Percentiles rank a stretch among this genome's conserved stretches.
Conservation (phyloP, 768 basidiomycete genomes). For the Podaxis sp. region DNA sequence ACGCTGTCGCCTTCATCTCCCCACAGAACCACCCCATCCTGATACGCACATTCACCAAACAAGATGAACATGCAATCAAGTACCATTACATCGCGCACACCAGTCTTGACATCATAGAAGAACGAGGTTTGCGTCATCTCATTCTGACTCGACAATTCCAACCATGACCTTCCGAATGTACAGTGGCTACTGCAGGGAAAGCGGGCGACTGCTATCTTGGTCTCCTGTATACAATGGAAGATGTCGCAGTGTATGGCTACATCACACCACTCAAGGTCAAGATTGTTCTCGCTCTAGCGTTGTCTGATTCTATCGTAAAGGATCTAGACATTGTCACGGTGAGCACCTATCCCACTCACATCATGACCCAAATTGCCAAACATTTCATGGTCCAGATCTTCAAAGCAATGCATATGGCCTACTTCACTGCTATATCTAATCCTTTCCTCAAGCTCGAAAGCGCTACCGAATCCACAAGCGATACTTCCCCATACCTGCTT, state of each 20-base stretch:
- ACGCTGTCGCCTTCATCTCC: constrained; percentile 85
- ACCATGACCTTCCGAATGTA: constrained; percentile 5
- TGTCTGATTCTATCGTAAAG: constrained; percentile 79
- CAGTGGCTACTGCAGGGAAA: constrained; percentile 55
- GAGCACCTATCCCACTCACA: constrained; percentile 23
- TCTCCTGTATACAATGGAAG: constrained; percentile 87
- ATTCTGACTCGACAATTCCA: background rate
- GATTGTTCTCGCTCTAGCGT: constrained; percentile 77
- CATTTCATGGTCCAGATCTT: constrained; percentile 57
- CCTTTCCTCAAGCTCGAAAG: constrained; percentile 77
- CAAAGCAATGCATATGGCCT: constrained; percentile 87
- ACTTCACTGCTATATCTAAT: constrained; percentile 80
- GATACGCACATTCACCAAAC: constrained; percentile 67
- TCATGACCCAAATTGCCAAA: background rate
- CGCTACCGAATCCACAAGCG: constrained; percentile 44
- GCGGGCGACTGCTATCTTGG: constrained; percentile 80
- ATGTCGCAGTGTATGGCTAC: constrained; percentile 91
- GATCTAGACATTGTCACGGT: constrained; percentile 81
- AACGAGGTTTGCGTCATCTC: constrained; percentile 63
- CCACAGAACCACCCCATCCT: constrained; percentile 81
- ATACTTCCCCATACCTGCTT: constrained; percentile 54
- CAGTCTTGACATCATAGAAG: constrained; percentile 87
- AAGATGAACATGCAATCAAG: constrained; percentile 60
- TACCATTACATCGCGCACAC: constrained; percentile 94
- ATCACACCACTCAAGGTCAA: constrained; percentile 86